phyloP scores from a whole-genome alignment of 1,284 basidiomycete genomes.

The Xerocomus amazonicus region DNA sequence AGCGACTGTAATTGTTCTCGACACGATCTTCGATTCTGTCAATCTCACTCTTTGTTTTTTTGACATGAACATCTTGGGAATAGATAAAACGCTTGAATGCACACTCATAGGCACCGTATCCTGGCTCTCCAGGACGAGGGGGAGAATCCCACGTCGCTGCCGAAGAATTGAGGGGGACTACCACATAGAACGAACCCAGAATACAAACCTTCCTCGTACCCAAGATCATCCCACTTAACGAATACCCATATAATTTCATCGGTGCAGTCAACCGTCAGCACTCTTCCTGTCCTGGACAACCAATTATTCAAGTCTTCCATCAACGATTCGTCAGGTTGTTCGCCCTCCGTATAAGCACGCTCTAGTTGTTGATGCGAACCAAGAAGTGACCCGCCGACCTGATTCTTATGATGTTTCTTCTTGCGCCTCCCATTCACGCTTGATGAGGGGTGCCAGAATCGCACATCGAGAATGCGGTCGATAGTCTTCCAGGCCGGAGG shows the following conservation, averaged over 20 bases:
- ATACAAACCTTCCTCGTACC: constrained; percentile 79
- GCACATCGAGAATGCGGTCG: constrained; percentile 76
- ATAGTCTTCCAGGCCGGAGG: constrained; percentile 74
- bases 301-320: constrained; percentile 59
- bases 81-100: constrained; percentile 67
- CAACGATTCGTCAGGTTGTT: constrained; percentile 48
- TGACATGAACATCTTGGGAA: constrained; percentile 62
- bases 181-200: background rate
- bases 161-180: constrained; percentile 3
- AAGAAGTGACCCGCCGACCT: constrained; percentile 26
- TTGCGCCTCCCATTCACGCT: constrained; percentile 20
- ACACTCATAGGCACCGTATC: constrained; percentile 59
- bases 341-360: constrained; percentile 51
- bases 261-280: constrained; percentile 51
- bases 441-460: constrained; percentile 46
- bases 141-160: constrained; percentile 91
- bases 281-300: constrained; percentile 45
- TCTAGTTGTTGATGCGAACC: constrained; percentile 35
- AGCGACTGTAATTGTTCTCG: constrained; percentile 44
- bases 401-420: constrained; percentile 31
- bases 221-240: constrained; percentile 88
- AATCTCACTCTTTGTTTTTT: constrained; percentile 40
- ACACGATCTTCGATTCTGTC: constrained; percentile 44
- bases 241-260: constrained; percentile 71
- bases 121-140: constrained; percentile 53